These are phyloP conservation scores for Rosa hybrid DNA, from an alignment of 331 rosid genomes.

Conservation along the genomic window DNA sequence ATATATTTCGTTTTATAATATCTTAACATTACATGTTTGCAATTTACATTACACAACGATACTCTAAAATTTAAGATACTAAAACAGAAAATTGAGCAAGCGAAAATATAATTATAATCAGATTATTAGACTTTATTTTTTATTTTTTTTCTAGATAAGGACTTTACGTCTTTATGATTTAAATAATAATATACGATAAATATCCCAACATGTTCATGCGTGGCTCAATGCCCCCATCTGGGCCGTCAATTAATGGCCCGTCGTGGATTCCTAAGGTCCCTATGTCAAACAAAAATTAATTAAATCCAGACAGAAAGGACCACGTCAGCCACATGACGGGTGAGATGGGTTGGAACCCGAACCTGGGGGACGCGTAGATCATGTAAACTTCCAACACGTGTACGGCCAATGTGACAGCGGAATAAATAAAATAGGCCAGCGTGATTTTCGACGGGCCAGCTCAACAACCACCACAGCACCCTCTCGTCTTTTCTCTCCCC, in stretches of 20 bases:
- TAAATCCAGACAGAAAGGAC: constrained; percentile 18
- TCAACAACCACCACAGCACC: constrained; percentile 61
- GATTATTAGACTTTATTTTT: too few species aligned
- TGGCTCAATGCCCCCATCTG: constrained; percentile 20
- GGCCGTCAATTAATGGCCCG: constrained; percentile 19
- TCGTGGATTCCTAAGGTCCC: constrained; percentile 55
- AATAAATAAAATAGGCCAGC: constrained; percentile 58
- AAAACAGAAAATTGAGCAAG: too few species aligned
- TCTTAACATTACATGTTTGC: too few species aligned
- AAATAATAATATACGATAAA: neutral
- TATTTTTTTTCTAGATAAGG: too few species aligned
- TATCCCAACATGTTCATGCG: constrained; percentile 3
- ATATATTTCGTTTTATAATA: too few species aligned
- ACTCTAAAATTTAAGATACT: too few species aligned
- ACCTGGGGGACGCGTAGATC: constrained; percentile 49
- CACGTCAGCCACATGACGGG: constrained; percentile 74
- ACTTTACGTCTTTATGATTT: neutral
- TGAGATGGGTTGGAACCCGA: constrained; percentile 39
- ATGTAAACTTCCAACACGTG: constrained; percentile 50
- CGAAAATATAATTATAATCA: neutral
- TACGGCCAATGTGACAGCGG: constrained; percentile 34
- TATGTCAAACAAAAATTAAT: neutral
- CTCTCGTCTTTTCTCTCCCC: constrained; percentile 30
- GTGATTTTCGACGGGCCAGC: constrained; percentile 69
- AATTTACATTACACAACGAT: too few species aligned